Evolutionary conservation across 1,284 basidiomycete species (phyloP).

Genomic region (Boletus albobrunnescens): DNA sequence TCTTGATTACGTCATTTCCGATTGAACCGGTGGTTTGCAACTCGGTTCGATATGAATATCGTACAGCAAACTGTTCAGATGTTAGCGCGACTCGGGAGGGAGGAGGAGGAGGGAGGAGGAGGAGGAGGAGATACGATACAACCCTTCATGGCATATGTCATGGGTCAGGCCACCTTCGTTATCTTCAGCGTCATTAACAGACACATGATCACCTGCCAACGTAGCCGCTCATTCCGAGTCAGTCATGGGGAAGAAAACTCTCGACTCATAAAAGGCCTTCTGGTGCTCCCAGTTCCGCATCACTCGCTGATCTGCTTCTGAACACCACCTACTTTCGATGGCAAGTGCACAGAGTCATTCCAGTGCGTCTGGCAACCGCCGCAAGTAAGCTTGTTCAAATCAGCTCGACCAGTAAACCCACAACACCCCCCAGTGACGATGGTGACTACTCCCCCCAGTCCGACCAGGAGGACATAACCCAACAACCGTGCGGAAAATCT

Average conservation of each 20-base stretch:
- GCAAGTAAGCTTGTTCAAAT: constrained; percentile 1
- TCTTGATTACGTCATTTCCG: no score
- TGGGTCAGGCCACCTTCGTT: no score
- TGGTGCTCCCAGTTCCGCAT: no score
- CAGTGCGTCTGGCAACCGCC: background rate
- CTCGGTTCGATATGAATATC: no score
- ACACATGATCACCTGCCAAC: constrained; percentile 11
- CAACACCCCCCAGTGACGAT: background rate
- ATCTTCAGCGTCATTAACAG: constrained; percentile 19
- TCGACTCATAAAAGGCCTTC: constrained; percentile 15
- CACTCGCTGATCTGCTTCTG: background rate
- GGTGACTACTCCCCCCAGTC: background rate
- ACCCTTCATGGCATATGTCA: no score
- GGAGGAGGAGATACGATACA: no score
- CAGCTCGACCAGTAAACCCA: background rate
- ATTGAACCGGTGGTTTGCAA: no score
- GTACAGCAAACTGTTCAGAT: no score
- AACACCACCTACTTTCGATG: background rate
- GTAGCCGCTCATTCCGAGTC: constrained; percentile 16
- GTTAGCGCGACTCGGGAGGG: no score
- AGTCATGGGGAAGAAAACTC: no score
- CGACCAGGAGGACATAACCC: background rate
- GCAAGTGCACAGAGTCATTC: background rate
- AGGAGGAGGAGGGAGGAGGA: no score
- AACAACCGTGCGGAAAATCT: background rate